phyloP scores from a whole-genome alignment of 352 stramenopile species.

The Globisporangium nagaii region DNA sequence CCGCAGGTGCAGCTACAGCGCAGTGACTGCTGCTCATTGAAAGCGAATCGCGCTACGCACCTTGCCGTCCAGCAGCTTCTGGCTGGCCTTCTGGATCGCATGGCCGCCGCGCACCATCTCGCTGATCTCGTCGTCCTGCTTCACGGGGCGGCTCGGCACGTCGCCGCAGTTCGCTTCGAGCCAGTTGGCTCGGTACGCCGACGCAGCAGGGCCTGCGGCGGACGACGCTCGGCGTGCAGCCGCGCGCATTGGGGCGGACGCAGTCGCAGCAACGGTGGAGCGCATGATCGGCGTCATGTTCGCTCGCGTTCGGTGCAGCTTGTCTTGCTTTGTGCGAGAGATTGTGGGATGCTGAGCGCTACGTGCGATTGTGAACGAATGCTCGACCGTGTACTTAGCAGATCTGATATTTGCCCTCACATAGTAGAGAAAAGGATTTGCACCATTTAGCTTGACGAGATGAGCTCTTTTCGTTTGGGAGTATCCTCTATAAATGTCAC shows the following conservation, averaged over 20 bases:
- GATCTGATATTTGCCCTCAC: too few relatives aligned
- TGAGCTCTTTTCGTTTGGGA: too few relatives aligned
- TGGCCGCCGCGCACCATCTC: conserved; percentile 72
- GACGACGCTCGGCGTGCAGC: neutral
- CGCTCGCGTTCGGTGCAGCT: neutral
- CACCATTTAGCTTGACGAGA: too few relatives aligned
- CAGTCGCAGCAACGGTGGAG: neutral
- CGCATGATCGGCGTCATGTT: neutral
- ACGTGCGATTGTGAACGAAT: neutral
- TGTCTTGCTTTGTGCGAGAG: neutral
- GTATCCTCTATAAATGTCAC: too few relatives aligned
- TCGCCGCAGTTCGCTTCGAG: conserved; percentile 61
- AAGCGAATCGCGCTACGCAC: conserved; percentile 8
- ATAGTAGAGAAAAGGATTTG: too few relatives aligned
- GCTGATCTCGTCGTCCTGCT: conserved; percentile 39
- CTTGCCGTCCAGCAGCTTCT: conserved; percentile 40
- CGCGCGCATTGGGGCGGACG: neutral
- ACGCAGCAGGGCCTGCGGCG: neutral
- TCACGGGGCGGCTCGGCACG: conserved; percentile 35
- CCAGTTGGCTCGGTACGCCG: conserved; percentile 32
- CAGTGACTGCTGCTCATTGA: too few relatives aligned
- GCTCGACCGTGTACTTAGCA: too few relatives aligned
- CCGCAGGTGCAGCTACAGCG: too few relatives aligned
- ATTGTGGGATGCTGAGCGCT: too few relatives aligned
- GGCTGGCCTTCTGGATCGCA: conserved; percentile 49